Percentiles rank a stretch among this genome's conserved stretches.
phyloP scores from a whole-genome alignment of 2,329 filamentous ascomycete genomes.

The Exophiala sp. region DNA sequence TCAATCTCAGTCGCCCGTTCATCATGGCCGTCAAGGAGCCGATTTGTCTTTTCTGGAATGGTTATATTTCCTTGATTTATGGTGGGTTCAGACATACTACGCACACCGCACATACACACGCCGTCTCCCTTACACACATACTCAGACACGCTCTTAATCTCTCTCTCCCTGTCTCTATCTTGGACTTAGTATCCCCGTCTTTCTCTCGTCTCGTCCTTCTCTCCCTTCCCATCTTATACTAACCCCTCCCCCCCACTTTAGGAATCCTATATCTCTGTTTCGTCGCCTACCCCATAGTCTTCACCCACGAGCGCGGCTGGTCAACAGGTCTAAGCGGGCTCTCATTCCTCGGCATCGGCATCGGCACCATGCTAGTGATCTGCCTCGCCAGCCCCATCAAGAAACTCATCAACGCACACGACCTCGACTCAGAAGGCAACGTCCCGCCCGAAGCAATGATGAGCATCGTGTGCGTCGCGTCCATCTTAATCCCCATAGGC shows the following conservation, averaged over 20 bases:
- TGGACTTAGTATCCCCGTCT: too few relatives aligned
- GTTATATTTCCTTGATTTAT: conserved; percentile 71
- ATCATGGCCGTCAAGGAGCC: conserved; percentile 73
- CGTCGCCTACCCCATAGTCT: conserved; percentile 83
- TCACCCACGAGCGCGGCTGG: conserved; percentile 70
- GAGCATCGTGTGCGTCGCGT: conserved; percentile 69
- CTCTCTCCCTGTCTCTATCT: too few relatives aligned
- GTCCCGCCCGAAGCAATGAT: conserved; percentile 76
- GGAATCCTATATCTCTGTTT: conserved; percentile 82
- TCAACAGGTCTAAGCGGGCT: conserved; percentile 65
- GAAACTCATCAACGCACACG: conserved; percentile 69
- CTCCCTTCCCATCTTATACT: too few relatives aligned
- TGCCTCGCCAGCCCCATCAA: conserved; percentile 62
- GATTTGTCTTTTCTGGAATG: conserved; percentile 74
- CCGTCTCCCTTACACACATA: too few relatives aligned
- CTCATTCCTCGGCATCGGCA: conserved; percentile 66
- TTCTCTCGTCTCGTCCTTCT: too few relatives aligned
- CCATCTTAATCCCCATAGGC: conserved; percentile 66
- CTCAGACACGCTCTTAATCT: too few relatives aligned
- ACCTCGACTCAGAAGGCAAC: conserved; percentile 67
- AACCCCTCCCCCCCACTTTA: conserved; percentile 4
- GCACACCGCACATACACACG: too few relatives aligned
- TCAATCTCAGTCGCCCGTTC: conserved; percentile 73
- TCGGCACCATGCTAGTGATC: conserved; percentile 52
- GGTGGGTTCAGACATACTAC: conserved; percentile 35